Percentiles rank a stretch among this genome's conserved stretches.
These are phyloP conservation scores for Bolboschoenoplectus hybrid DNA, from an alignment of 202 grass and related monocot species.

Conservation along the genomic window DNA sequence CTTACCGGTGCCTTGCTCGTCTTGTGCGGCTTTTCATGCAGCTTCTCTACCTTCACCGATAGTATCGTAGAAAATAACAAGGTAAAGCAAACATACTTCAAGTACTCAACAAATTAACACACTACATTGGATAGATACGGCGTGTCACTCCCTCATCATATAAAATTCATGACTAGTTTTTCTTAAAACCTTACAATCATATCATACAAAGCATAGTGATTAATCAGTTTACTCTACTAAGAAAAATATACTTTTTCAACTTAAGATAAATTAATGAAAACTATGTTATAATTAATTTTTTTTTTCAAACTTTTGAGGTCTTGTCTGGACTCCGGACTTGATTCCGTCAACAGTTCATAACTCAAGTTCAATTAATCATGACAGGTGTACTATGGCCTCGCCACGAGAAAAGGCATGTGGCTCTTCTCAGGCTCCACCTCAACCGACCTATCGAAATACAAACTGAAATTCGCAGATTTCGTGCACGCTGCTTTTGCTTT, in stretches of 20 bases:
- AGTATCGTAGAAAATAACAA: constrained; percentile 74
- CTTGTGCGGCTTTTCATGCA: constrained; percentile 63
- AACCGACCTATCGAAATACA: constrained; percentile 57
- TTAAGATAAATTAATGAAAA: not conserved
- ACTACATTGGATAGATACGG: not conserved
- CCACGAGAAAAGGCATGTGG: constrained; percentile 49
- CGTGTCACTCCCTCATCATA: not conserved
- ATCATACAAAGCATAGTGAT: not conserved
- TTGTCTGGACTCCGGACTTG: not conserved
- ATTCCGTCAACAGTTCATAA: not conserved
- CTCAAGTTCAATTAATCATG: not conserved
- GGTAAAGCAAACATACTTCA: not conserved
- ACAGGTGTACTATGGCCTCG: constrained; percentile 73
- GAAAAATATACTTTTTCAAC: not conserved
- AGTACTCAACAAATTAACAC: not conserved
- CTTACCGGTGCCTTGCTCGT: constrained; percentile 45
- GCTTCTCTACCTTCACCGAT: constrained; percentile 78
- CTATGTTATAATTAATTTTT: not conserved
- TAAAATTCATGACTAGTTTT: not conserved
- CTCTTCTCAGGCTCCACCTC: constrained; percentile 47
- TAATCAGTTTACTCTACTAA: not conserved
- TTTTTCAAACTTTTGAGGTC: not conserved
- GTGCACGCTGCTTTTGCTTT: constrained; percentile 62
- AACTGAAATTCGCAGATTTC: constrained; percentile 57
- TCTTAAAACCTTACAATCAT: not conserved